phyloP scores from a whole-genome alignment of 2,329 filamentous ascomycete genomes.

The Aspergillus sp. region DNA sequence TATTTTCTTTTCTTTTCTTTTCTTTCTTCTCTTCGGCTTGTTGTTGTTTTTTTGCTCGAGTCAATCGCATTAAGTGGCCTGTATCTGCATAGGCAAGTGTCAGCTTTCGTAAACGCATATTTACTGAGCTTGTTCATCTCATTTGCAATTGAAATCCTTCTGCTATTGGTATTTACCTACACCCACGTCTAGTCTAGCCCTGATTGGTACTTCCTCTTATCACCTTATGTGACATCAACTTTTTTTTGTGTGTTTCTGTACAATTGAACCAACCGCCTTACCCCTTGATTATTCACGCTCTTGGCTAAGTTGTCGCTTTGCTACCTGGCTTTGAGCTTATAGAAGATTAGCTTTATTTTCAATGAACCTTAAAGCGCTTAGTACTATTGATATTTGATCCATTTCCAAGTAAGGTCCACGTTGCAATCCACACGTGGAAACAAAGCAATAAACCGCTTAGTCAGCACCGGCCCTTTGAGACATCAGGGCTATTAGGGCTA shows the following conservation, averaged over 20 bases:
- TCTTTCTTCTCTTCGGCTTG: background rate
- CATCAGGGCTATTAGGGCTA: background rate
- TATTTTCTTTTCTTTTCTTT: constrained; percentile 16
- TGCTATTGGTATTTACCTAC: background rate
- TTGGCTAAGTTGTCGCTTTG: background rate
- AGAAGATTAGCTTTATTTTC: background rate
- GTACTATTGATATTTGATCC: no score
- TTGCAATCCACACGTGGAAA: no score
- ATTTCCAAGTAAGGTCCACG: no score
- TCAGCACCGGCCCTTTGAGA: background rate
- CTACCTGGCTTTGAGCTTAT: background rate
- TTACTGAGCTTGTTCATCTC: constrained; percentile 24
- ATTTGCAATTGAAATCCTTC: constrained; percentile 7
- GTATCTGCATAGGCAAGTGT: constrained; percentile 14
- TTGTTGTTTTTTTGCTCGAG: constrained; percentile 8
- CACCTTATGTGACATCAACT: no score
- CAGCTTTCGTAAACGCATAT: constrained; percentile 18
- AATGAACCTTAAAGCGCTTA: background rate
- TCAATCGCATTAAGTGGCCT: constrained; percentile 12
- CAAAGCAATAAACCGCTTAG: background rate
- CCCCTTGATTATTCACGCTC: background rate
- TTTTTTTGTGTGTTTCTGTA: background rate
- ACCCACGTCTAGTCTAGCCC: no score
- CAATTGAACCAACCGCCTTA: background rate
- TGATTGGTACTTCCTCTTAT: background rate